Base-by-base conservation (phyloP, 2,329 filamentous ascomycete genomes). In the Colletotrichum neosansevieriae region DNA sequence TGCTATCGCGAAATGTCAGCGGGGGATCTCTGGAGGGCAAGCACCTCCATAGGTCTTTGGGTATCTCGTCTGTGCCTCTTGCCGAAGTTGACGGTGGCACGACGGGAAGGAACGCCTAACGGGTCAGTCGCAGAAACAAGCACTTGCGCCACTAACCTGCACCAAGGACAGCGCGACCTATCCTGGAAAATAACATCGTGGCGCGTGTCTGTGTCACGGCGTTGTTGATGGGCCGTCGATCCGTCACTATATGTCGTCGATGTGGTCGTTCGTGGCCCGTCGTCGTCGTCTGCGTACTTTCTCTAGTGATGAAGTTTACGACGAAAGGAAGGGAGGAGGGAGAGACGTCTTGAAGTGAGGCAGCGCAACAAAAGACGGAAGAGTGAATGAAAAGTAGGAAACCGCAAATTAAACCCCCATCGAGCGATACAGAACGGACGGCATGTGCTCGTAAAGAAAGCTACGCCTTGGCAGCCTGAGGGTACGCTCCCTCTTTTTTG, bases 111-210 rank as follows among this genome's bases (percentile, higher is more conserved):
- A 32, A 19, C 15, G 21, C 54, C 58, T 19, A 34, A 13, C 12
- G 49, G 5, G 42, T 17, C 53, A n/a, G 29, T 42, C 9, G 32
- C 34, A 36, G 49, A 42, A 58, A 54, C 34, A 58, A 58, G 64
- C 68, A 61, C 45, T 29, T 4, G 32, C 42, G 44, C 24, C 56
- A 71, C 63, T 62, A 44, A 71, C 70, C 67, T 62, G 67, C 67
- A 68, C 59, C 59, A 47, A 71, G 67, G 24, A 56, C 70, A 51
- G 49, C 56, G 36, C 53, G 63, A 38, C 67, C 59, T 12, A 70
- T 29, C 21, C 40, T 70, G 17, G 67, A 70, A 40, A 71, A 65
- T 44, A 71, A 24, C 70, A 71, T 71, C 11, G 54, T 65, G 29
- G 56, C 42, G n/a, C 12, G 54, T 51, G 29, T 40, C 6, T 24